phyloP scores from a whole-genome alignment of 2,329 filamentous ascomycete genomes.

The Xylariaceae sp. region DNA sequence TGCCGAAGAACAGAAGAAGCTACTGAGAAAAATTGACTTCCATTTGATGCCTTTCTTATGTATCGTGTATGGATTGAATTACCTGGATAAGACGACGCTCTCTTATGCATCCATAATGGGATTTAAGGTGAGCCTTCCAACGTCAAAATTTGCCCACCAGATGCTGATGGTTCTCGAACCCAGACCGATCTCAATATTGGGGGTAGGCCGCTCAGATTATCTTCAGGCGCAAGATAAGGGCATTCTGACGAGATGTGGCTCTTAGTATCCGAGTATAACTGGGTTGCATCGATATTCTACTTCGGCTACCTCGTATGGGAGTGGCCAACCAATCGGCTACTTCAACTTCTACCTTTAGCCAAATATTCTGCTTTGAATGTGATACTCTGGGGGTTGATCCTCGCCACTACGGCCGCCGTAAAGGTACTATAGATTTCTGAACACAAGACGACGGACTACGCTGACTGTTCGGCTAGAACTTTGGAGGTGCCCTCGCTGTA shows the following conservation, averaged over 20 bases:
- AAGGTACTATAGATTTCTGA: conserved; percentile 22
- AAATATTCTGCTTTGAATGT: conserved; percentile 72
- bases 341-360: conserved; percentile 68
- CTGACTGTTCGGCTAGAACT: conserved; percentile 35
- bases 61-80: conserved; percentile 64
- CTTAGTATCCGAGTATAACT: conserved; percentile 39
- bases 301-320: conserved; percentile 63
- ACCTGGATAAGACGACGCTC: conserved; percentile 53
- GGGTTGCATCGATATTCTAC: conserved; percentile 59
- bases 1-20: conserved; percentile 47
- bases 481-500: conserved; percentile 46
- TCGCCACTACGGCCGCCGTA: conserved; percentile 44
- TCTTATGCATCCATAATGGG: conserved; percentile 62
- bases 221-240: not conserved
- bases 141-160: not conserved
- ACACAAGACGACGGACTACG: not conserved
- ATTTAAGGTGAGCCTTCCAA: conserved; percentile 45
- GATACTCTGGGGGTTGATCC: conserved; percentile 63
- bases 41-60: conserved; percentile 61
- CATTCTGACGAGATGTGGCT: conserved; percentile 49
- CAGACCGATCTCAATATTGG: conserved; percentile 32
- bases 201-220: conserved; percentile 24
- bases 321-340: conserved; percentile 69
- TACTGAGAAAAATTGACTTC: conserved; percentile 54
- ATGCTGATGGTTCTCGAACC: not conserved